Percentiles rank a stretch among this genome's conserved stretches.
These are phyloP conservation scores for Plectosphaerella sp. DNA, from an alignment of 2,329 filamentous ascomycete genomes.

Conservation along the genomic window DNA sequence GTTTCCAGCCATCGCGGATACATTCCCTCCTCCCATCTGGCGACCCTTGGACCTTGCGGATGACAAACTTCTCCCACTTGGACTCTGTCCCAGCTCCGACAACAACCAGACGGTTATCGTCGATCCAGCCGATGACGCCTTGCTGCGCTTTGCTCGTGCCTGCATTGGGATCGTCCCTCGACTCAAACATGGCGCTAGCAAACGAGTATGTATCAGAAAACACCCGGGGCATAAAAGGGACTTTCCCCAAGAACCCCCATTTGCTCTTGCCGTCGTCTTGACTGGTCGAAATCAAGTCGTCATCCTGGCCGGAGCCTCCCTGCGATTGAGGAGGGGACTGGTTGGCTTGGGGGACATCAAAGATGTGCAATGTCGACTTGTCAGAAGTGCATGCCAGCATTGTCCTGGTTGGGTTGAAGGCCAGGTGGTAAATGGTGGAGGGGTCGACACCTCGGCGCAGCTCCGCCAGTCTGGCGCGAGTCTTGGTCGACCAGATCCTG, in stretches of 20 bases:
- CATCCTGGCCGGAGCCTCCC: conserved; percentile 15
- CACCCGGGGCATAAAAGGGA: conserved; percentile 78
- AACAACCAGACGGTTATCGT: conserved; percentile 69
- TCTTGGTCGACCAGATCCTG: conserved; percentile 76
- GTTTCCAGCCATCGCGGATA: conserved; percentile 75
- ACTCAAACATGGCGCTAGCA: conserved; percentile 74
- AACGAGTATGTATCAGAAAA: conserved; percentile 91
- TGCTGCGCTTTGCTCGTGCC: conserved; percentile 62
- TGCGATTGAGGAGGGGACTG: conserved; percentile 24
- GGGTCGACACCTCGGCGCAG: conserved; percentile 85
- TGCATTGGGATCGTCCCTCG: conserved; percentile 66
- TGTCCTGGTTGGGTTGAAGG: conserved; percentile 76
- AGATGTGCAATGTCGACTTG: conserved; percentile 93
- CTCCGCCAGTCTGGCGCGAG: conserved; percentile 76
- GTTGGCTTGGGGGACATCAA: conserved; percentile 67
- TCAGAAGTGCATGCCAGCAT: conserved; percentile 91
- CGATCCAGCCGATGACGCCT: conserved; percentile 80
- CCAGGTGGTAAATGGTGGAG: conserved; percentile 80
- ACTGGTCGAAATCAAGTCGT: conserved; percentile 6
- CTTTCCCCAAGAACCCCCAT: conserved; percentile 80
- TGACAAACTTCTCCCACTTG: conserved; percentile 81
- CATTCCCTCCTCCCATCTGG: conserved; percentile 61
- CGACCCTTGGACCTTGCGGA: conserved; percentile 54
- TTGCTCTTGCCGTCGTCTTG: conserved; percentile 59
- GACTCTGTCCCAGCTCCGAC: conserved; percentile 76